Conservation (phyloP, 1,284 basidiomycete species). For the Malassezia nana region DNA sequence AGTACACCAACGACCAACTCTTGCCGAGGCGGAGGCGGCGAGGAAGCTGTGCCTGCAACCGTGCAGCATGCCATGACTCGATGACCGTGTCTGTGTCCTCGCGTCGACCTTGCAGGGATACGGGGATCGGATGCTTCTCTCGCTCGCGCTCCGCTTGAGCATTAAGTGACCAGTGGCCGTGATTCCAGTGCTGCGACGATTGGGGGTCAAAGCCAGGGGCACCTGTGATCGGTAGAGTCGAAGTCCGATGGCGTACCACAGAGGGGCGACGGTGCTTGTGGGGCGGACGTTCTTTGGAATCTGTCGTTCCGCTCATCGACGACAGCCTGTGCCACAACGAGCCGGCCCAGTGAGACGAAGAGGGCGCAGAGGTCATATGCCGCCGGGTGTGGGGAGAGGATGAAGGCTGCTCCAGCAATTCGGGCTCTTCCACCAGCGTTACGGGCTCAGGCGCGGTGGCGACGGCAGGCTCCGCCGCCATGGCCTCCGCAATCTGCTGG, state of each 20-base stretch:
- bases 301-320: not conserved
- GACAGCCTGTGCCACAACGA: constrained; percentile 11
- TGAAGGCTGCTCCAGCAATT: not conserved
- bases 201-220: constrained; percentile 38
- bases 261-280: not conserved
- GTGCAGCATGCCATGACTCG: constrained; percentile 32
- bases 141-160: constrained; percentile 11
- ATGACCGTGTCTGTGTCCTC: constrained; percentile 35
- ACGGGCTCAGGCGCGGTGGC: constrained; percentile 9
- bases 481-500: not conserved
- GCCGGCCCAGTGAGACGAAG: not conserved
- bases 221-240: constrained; percentile 18
- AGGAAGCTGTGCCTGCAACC: constrained; percentile 54
- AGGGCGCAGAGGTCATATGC: not conserved
- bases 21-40: constrained; percentile 67
- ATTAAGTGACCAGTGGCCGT: constrained; percentile 36
- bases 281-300: not conserved
- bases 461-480: constrained; percentile 3
- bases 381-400: not conserved
- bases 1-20: constrained; percentile 80
- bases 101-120: constrained; percentile 28
- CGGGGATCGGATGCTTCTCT: constrained; percentile 23
- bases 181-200: constrained; percentile 34
- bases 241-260: constrained; percentile 1
- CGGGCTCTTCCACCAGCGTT: not conserved